Evolutionary conservation across 2,329 filamentous ascomycete genomes (phyloP), one percentile per base, ranked within the genome.

Genomic region (Chaetomiaceae sp.): DNA sequence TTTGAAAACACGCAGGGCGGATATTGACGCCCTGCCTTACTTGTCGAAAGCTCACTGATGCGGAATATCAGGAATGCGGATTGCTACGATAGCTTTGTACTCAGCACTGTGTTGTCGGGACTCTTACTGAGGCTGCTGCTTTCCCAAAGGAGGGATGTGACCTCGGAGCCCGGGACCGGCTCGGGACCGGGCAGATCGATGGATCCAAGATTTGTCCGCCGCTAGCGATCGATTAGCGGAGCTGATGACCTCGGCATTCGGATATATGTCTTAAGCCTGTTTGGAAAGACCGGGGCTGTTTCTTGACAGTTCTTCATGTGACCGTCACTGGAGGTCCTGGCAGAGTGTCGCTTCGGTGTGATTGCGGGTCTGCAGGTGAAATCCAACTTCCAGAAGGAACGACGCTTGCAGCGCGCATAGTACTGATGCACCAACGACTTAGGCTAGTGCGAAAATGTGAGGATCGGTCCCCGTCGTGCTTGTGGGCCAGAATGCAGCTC

Each of bases 161-260:
- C 8, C 32, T 45, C 43, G 43, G 36, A 34, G 24, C 30, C 32
- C 22, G 32, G 18, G 18, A 7, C n/a, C 30, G 30, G 18, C 17
- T 41, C 38, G 44, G 37, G 32, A 41, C 44, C 44, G 44, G 37
- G n/a, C 2, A 36, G 11, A 24, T 36, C 8, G 32, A 22, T 18
- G 12, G 24, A 15, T 6, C 20, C 11, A 38, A 39, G 22, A 26
- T 35, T 36, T 36, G 11, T 20, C 37, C 37, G 30, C 29, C 27
- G 11, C 22, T 29, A 29, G 29, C 32, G 33, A 29, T n/a, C 1
- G 4, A 14, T 20, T 22, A 17, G 12, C 30, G 20, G 40, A 40
- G 10, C 9, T n/a, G n/a, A 17, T 14, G 38, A 15, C 15, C 14
- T 39, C 43, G 30, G 22, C 32, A 37, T 20, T 37, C 30, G 22